Evolutionary conservation across 2,329 filamentous ascomycete genomes (phyloP), one percentile per base, ranked within the genome.

Genomic region (Gnomoniopsis smithogilvyi): DNA sequence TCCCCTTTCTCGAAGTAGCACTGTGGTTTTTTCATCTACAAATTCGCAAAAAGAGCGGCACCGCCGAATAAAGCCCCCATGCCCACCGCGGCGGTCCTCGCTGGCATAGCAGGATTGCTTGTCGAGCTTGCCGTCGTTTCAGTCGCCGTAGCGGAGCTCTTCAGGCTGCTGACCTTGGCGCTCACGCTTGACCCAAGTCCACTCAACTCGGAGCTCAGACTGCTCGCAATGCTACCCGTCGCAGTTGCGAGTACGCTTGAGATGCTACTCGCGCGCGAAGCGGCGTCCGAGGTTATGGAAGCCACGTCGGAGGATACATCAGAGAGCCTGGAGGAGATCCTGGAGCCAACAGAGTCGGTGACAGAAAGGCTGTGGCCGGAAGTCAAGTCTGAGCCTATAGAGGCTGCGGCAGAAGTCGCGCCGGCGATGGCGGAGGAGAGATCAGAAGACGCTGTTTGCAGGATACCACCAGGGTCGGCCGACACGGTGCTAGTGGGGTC

Each of bases 51-150:
- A 53, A 78, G 59, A 53, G 76, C 79, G 3, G 75, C 77, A 64
- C 78, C 79, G 24, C 78, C 79, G 51, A 80, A 68, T 59, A 81
- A 70, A 24, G 77, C 78, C 34, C 78, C 78, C 50, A 81, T 68
- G 21, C 74, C 78, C 46, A 80, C 64, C 30, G 73, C 76, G 30
- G 71, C 78, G 17, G 76, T 79, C 62, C 72, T 73, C 57, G 67
- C 65, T 49, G 73, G 67, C 51, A 67, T 71, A 7, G 72, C 72
- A 8, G 64, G 69, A 57, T 67, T 60, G 52, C 59, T 64, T 14
- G 64, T 64, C 22, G 14, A 22, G 33, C 24, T 33, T 14, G 48
- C 26, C 17, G 54, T 56, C 21, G 57, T 54, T 36, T 58, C 57
- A 17, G 41, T 54, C 30, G 63, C 64, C 19, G 64, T 62, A 6